Evolutionary conservation across 2,329 filamentous ascomycete genomes (phyloP).

Genomic region (Myriosclerotinia scirpicola): DNA sequence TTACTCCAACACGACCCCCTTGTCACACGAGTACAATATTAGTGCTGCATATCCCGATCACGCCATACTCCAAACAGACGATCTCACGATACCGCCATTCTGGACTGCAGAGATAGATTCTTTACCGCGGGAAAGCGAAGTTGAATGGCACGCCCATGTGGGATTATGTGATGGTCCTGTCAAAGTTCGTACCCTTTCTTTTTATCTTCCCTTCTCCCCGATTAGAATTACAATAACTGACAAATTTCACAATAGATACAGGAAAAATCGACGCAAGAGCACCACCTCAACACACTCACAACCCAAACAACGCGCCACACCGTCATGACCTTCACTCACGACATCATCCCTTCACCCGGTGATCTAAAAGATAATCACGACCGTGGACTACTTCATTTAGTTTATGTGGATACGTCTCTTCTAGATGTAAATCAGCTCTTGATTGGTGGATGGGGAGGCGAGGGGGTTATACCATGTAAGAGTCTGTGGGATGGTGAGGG

Average conservation of each 20-base stretch:
- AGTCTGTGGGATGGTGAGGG: slow-evolving; percentile 47
- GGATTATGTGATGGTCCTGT: slow-evolving; percentile 49
- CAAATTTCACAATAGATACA: background rate
- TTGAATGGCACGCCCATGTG: slow-evolving; percentile 80
- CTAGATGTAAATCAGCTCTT: background rate
- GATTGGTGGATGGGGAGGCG: slow-evolving; percentile 5
- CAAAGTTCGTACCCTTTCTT: slow-evolving; percentile 15
- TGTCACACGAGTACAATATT: background rate
- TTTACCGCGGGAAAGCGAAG: slow-evolving; percentile 68
- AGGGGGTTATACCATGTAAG: slow-evolving; percentile 44
- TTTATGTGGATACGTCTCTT: slow-evolving; percentile 22
- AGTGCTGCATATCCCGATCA: slow-evolving; percentile 6
- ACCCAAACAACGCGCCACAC: slow-evolving; percentile 22
- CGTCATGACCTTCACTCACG: background rate
- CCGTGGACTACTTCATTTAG: background rate
- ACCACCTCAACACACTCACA: background rate
- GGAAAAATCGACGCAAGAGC: slow-evolving; percentile 8
- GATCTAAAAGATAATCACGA: slow-evolving; percentile 14
- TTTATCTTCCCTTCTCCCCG: background rate
- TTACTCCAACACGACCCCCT: slow-evolving; percentile 27
- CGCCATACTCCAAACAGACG: background rate
- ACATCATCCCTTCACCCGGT: slow-evolving; percentile 3
- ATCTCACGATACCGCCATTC: slow-evolving; percentile 55
- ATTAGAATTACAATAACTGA: background rate
- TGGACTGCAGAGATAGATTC: slow-evolving; percentile 74